phyloP scores from a whole-genome alignment of 2,329 filamentous ascomycete species.

The Phaeosphaeria sp. region DNA sequence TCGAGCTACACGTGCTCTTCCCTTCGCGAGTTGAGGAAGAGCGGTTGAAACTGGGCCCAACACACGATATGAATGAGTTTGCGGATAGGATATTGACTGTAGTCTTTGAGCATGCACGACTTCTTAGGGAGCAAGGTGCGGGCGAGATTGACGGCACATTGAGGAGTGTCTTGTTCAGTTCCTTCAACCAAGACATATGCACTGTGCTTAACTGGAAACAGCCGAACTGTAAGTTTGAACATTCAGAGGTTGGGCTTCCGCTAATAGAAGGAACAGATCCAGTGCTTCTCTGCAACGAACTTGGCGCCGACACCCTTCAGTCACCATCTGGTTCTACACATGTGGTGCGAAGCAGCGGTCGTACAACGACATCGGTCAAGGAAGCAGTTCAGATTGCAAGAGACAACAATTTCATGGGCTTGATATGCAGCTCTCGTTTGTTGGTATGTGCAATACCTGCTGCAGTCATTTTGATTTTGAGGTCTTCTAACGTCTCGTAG shows the following conservation, averaged over 20 bases:
- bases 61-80: constrained; percentile 83
- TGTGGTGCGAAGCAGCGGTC: constrained; percentile 66
- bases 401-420: constrained; percentile 97
- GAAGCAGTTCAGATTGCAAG: constrained; percentile 92
- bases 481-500: constrained; percentile 54
- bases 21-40: constrained; percentile 78
- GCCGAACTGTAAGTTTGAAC: constrained; percentile 77
- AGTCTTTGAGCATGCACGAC: constrained; percentile 89
- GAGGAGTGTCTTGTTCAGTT: constrained; percentile 90
- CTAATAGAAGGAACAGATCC: constrained; percentile 64
- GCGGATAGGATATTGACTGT: constrained; percentile 82
- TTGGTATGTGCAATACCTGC: constrained; percentile 65
- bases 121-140: constrained; percentile 64
- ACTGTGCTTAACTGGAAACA: constrained; percentile 99
- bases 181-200: constrained; percentile 88
- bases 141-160: constrained; percentile 68
- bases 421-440: constrained; percentile 87
- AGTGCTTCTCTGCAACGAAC: constrained; percentile 91
- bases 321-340: constrained; percentile 42
- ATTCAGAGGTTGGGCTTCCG: not conserved
- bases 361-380: constrained; percentile 84
- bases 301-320: constrained; percentile 67
- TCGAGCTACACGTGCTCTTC: constrained; percentile 92
- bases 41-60: constrained; percentile 71
- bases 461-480: not conserved